Evolutionary conservation across 2,329 filamentous ascomycete species (phyloP).

Genomic region (Pseudogymnoascus sp.): DNA sequence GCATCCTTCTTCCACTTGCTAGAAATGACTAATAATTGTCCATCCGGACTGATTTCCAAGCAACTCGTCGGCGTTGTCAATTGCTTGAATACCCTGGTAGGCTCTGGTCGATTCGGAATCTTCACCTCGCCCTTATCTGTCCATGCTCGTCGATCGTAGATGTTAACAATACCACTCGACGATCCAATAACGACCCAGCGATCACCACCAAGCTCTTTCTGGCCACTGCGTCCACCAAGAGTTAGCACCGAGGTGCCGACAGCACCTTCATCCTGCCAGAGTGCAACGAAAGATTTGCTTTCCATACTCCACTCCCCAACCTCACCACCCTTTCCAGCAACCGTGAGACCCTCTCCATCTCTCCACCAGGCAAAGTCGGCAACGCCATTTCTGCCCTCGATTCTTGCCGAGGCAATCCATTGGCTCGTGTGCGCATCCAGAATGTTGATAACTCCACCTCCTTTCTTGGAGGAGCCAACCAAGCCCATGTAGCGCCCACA

Average conservation of each 20-base stretch:
- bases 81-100: slow-evolving; percentile 69
- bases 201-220: slow-evolving; percentile 61
- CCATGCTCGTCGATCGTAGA: slow-evolving; percentile 67
- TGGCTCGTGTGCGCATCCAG: slow-evolving; percentile 73
- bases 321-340: slow-evolving; percentile 79
- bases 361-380: slow-evolving; percentile 93
- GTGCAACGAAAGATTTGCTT: slow-evolving; percentile 59
- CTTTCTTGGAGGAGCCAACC: slow-evolving; percentile 70
- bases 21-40: slow-evolving; percentile 79
- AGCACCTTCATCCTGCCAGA: slow-evolving; percentile 87
- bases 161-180: slow-evolving; percentile 79
- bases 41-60: slow-evolving; percentile 76
- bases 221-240: slow-evolving; percentile 63
- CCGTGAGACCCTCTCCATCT: slow-evolving; percentile 70
- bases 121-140: slow-evolving; percentile 34
- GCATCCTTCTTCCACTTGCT: slow-evolving; percentile 85
- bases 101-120: slow-evolving; percentile 62
- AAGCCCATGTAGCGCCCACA: slow-evolving; percentile 82
- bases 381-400: slow-evolving; percentile 76
- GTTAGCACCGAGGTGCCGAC: slow-evolving; percentile 76
- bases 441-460: slow-evolving; percentile 81
- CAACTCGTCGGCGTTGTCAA: slow-evolving; percentile 78
- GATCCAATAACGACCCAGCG: slow-evolving; percentile 86
- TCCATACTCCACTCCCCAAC: slow-evolving; percentile 80
- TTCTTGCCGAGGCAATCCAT: slow-evolving; percentile 75